Conservation (phyloP, 2,329 filamentous ascomycete species). For the Neocatenulostroma microsporum region DNA sequence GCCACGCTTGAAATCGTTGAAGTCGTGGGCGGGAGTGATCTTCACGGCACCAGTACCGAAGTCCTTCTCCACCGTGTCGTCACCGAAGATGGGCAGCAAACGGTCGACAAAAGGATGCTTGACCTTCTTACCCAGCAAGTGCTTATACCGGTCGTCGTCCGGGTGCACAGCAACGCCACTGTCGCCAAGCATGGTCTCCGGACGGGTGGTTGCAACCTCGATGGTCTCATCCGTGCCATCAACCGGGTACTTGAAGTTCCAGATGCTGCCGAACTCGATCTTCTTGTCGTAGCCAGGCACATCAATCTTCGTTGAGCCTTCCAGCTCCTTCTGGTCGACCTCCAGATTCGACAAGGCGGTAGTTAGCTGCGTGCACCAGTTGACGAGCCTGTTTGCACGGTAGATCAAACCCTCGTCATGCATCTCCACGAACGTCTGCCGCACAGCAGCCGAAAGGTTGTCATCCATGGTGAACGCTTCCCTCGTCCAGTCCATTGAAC, state of each 20-base stretch:
- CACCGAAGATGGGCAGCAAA: constrained; percentile 74
- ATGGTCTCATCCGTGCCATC: constrained; percentile 74
- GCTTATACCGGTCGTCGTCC: constrained; percentile 74
- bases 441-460: constrained; percentile 73
- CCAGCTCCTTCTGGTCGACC: constrained; percentile 82
- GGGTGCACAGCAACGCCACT: constrained; percentile 90
- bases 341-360: constrained; percentile 88
- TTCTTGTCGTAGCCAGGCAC: constrained; percentile 93
- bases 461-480: constrained; percentile 96
- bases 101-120: constrained; percentile 82
- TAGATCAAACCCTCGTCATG: constrained; percentile 94
- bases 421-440: constrained; percentile 79
- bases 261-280: constrained; percentile 85
- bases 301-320: constrained; percentile 75
- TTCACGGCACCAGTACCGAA: constrained; percentile 98
- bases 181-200: constrained; percentile 92
- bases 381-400: constrained; percentile 83
- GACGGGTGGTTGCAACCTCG: constrained; percentile 87
- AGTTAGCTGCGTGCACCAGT: constrained; percentile 87
- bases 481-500: constrained; percentile 85
- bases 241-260: constrained; percentile 87
- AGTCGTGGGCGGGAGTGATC: constrained; percentile 90
- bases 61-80: constrained; percentile 81
- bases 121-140: constrained; percentile 78
- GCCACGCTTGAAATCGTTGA: constrained; percentile 73